Conservation (phyloP, 164 flowering plant species). For the Akebia trifoliata region DNA sequence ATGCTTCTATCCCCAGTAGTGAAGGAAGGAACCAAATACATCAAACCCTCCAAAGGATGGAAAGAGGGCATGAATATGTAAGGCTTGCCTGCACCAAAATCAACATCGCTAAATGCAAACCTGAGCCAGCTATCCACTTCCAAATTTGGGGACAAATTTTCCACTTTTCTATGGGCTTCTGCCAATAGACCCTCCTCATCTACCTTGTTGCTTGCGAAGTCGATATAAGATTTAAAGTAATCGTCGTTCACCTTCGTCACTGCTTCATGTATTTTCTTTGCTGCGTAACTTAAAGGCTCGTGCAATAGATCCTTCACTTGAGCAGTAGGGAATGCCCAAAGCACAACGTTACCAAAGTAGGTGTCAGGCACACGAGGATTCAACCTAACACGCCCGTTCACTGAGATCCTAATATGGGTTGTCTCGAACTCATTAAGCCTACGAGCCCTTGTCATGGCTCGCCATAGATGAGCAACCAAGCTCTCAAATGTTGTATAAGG, state of each 20-base stretch:
- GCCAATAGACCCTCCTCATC: constrained; percentile 19
- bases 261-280: constrained; percentile 25
- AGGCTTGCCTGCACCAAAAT: constrained; percentile 30
- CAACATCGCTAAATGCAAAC: constrained; percentile 29
- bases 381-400: constrained; percentile 28
- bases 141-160: constrained; percentile 24
- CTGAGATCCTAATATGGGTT: constrained; percentile 22
- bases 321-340: too few relatives aligned
- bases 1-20: too few relatives aligned
- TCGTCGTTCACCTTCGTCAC: constrained; percentile 21
- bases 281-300: constrained; percentile 22
- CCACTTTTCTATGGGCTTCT: constrained; percentile 14
- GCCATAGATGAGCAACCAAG: too few relatives aligned
- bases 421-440: constrained; percentile 18
- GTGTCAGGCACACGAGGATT: constrained; percentile 24
- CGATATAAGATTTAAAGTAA: constrained; percentile 31
- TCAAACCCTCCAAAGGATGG: too few relatives aligned
- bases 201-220: constrained; percentile 17
- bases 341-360: too few relatives aligned
- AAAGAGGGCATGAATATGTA: too few relatives aligned
- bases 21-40: too few relatives aligned
- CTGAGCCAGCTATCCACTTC: constrained; percentile 36
- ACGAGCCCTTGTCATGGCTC: too few relatives aligned
- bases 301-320: too few relatives aligned
- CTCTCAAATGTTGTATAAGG: constrained; percentile 31